Evolutionary conservation across 2,329 filamentous ascomycete species (phyloP).

Genomic region (Camptophora hylomeconis): DNA sequence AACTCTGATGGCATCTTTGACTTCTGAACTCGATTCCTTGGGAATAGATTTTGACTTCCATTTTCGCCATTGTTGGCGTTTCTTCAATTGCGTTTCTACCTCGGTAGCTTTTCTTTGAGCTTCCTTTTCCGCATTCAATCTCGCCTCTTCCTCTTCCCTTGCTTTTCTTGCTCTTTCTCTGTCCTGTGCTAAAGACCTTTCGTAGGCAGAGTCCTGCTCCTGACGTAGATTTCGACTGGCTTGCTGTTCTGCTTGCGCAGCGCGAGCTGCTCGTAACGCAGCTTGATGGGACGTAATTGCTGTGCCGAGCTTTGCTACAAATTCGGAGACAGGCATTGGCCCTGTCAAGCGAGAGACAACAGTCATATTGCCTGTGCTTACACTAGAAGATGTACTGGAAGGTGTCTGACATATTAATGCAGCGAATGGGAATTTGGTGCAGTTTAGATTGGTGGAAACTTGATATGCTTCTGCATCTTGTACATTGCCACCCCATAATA

Average conservation of each 20-base stretch:
- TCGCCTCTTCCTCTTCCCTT: constrained; percentile 58
- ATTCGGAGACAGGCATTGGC: constrained; percentile 54
- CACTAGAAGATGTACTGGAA: constrained; percentile 36
- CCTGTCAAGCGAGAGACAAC: constrained; percentile 70
- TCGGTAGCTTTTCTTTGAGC: too few relatives aligned
- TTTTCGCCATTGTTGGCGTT: constrained; percentile 50
- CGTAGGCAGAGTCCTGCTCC: constrained; percentile 87
- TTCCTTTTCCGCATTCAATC: constrained; percentile 49
- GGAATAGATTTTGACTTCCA: constrained; percentile 63
- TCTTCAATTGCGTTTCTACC: constrained; percentile 33
- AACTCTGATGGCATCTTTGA: constrained; percentile 60
- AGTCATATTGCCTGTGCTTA: constrained; percentile 73
- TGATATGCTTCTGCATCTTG: constrained; percentile 91
- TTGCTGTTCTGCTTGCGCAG: constrained; percentile 66
- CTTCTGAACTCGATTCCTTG: constrained; percentile 52
- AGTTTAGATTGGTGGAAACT: constrained; percentile 72
- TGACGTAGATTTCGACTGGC: constrained; percentile 68
- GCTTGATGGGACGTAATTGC: constrained; percentile 65
- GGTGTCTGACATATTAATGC: constrained; percentile 80
- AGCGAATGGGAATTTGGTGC: constrained; percentile 85
- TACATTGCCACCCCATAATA: constrained; percentile 88
- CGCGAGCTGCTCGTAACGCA: constrained; percentile 61
- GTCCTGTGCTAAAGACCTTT: constrained; percentile 78
- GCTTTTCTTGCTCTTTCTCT: constrained; percentile 67
- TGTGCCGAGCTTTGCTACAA: constrained; percentile 59